A percentile compares a stretch with the other conserved stretches of the same genome.
These are phyloP conservation scores for Pythium sp. DNA, from an alignment of 352 stramenopile genomes.

Conservation along the genomic window DNA sequence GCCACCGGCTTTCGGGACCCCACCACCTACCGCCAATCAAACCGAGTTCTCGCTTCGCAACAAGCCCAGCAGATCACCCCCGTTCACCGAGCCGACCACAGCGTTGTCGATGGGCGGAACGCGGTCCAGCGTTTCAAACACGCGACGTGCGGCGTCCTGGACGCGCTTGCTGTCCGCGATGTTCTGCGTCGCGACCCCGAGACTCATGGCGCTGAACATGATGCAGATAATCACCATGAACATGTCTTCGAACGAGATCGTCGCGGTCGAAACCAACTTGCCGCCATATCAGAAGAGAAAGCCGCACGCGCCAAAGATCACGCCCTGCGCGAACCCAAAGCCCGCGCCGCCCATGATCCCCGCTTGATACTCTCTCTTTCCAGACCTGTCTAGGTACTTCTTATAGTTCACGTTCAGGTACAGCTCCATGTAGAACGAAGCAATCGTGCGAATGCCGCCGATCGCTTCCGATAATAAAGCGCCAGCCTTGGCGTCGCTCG, in stretches of 20 bases:
- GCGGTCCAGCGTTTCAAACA: conserved; percentile 38
- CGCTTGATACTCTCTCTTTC: conserved; percentile 35
- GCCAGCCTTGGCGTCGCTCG: conserved; percentile 29
- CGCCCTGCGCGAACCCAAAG: conserved; percentile 66
- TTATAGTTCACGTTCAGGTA: conserved; percentile 32
- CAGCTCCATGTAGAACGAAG: conserved; percentile 55
- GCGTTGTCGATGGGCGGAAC: conserved; percentile 31
- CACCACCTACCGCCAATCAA: neutral
- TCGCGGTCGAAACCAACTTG: conserved; percentile 44
- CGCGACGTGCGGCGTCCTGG: conserved; percentile 19
- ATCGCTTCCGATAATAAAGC: conserved; percentile 43
- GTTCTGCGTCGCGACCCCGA: conserved; percentile 27
- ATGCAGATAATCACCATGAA: conserved; percentile 75
- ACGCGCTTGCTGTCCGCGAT: conserved; percentile 28
- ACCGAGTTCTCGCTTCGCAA: neutral
- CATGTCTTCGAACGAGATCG: conserved; percentile 68
- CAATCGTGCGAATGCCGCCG: conserved; percentile 55
- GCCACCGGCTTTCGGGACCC: conserved; percentile 1
- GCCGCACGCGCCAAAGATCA: conserved; percentile 62
- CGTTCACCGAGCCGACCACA: neutral
- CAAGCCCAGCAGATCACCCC: neutral
- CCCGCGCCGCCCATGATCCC: conserved; percentile 54
- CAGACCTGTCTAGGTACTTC: conserved; percentile 31
- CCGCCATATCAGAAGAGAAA: conserved; percentile 77
- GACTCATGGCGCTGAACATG: conserved; percentile 40